Base-by-base conservation (phyloP, 805 yeast genomes). In the Metschnikowia anglica region DNA sequence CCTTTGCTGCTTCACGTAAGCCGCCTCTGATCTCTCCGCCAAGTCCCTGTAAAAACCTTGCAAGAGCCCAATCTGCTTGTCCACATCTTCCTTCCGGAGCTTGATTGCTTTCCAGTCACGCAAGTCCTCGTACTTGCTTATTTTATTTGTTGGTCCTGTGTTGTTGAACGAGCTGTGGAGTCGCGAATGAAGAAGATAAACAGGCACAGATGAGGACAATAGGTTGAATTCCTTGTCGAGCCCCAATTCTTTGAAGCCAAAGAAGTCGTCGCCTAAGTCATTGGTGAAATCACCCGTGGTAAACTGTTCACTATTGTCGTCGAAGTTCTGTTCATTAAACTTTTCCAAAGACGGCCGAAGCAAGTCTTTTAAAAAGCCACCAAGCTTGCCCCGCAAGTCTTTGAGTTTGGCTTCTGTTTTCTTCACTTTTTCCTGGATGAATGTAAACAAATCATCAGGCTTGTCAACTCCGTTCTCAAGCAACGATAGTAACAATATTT, bases 251-350 rank as follows among this genome's bases (percentile, higher is more conserved):
- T 79, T 85, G 72, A 93, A 95, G 0, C 99, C 99, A 68, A 95
- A 95, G 74, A 90, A 93, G 66, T 93, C 99, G 55, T 91, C 99
- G 5, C 98, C 99, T 28, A 93, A 68, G 47, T 90, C 97, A 54
- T 79, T 84, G 1, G 97, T 85, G 61, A 93, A 93, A 56, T 90
- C 97, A 44, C 99, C 99, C 23, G 93, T 85, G 51, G 91, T 66
- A 60, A 90, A 93, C 62, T 91, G 96, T 50, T 93, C 97, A 55
- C 96, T 85, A 56, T 88, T 87, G 59, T 95, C 99, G 28, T 71
- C 80, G 62, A 93, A 93, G 51, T 81, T 85, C 41, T 77, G 75
- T 57, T 90, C 98, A 39, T 77, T 81, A 51, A 83, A 66, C 47
- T 84, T 88, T 54, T 82, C 85, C 43, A 78, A 68, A 4, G 81